Base-by-base conservation (phyloP, 441 rosid species). In the Viola pubescens region DNA sequence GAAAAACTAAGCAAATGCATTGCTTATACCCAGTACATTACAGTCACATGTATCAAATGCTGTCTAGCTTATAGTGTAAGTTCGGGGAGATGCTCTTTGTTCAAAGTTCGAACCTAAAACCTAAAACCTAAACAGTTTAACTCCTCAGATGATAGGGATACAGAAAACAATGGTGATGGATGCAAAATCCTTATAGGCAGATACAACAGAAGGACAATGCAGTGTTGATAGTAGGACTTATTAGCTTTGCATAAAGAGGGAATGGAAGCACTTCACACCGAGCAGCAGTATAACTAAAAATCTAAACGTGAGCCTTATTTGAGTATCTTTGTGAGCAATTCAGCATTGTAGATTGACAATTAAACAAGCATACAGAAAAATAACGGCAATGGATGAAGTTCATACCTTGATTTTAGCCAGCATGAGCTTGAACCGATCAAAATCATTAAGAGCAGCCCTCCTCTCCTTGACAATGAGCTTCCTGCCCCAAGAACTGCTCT, bases 401-500 rank as follows among this genome's bases (percentile, higher is more conserved):
- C 73, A 44, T 14, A 88, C 96, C 95, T 89, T 91, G 65, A 89
- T 89, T 72, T 85, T 87, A n/a, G 97, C 96, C 79, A 91, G 66
- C 97, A 87, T 87, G 65, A 89, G 67, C 82, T 89, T 89, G 88
- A 89, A 85, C 80, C 98, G 74, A 62, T 88, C 98, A 11, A 91
- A 91, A 66, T 91, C 95, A 5, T 81, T 86, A 52, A 91, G 89
- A 39, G 75, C 55, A 4, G 96, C 96, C 56, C 96, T 86, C 60
- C 76, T 83, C 77, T 91, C 86, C 79, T 87, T 95, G 42, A 88
- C 95, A 59, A 83, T 85, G n/a, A 91, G 80, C 78, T 87, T 91
- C 66, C 91, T 86, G 41, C 96, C 96, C 98, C 98, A 88, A 0
- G 95, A 86, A 76, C 98, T 91, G 8, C 75, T 88, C 64, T 88